phyloP scores from a whole-genome alignment of 2,329 filamentous ascomycete species.

The Penicillium expansum region DNA sequence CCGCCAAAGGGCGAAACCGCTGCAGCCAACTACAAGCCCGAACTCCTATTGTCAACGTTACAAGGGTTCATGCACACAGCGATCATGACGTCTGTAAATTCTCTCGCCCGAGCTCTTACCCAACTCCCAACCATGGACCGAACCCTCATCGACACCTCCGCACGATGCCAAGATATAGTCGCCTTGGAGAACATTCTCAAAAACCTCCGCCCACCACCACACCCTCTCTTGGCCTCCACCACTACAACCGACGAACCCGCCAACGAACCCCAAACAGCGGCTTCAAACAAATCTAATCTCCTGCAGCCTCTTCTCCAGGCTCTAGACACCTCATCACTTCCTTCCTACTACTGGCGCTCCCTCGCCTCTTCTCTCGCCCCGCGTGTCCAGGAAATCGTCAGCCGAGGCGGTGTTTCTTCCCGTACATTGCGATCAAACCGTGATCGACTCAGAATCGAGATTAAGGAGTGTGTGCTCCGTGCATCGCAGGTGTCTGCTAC shows the following conservation, averaged over 20 bases:
- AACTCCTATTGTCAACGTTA: constrained; percentile 70
- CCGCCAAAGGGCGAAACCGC: constrained; percentile 51
- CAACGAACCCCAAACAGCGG: constrained; percentile 20
- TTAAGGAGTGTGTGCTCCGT: constrained; percentile 77
- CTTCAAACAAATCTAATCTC: constrained; percentile 49
- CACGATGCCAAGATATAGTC: constrained; percentile 86
- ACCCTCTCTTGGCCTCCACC: constrained; percentile 58
- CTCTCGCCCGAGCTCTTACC: constrained; percentile 71
- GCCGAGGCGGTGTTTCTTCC: constrained; percentile 77
- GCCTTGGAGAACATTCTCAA: constrained; percentile 77
- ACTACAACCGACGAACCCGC: constrained; percentile 26
- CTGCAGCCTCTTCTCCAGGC: constrained; percentile 69
- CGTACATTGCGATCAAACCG: constrained; percentile 75
- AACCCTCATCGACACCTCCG: constrained; percentile 75
- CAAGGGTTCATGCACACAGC: constrained; percentile 80
- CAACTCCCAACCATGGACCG: constrained; percentile 79
- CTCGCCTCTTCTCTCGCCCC: constrained; percentile 74
- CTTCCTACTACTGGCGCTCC: constrained; percentile 90
- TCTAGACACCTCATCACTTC: constrained; percentile 83
- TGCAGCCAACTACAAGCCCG: constrained; percentile 57
- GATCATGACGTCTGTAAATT: constrained; percentile 73
- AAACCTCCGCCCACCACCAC: constrained; percentile 62
- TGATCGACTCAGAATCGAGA: constrained; percentile 69
- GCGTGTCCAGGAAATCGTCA: constrained; percentile 79
- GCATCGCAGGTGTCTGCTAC: constrained; percentile 68